phyloP scores from a whole-genome alignment of 768 basidiomycete species.

The Panaeolus cyanescens region DNA sequence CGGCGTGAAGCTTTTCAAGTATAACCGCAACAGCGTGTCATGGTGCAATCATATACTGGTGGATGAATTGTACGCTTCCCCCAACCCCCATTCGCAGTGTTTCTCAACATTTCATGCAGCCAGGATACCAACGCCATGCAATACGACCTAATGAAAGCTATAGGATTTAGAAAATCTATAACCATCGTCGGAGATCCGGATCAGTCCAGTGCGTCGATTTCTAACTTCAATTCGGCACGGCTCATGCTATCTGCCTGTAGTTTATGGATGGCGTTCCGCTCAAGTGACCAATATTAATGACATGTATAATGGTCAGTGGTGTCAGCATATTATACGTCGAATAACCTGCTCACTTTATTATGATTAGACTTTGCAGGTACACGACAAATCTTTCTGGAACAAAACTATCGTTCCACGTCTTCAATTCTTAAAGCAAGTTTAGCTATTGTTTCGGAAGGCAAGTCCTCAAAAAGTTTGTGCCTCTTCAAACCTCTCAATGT shows the following conservation, averaged over 20 bases:
- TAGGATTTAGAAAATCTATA: slow-evolving; percentile 59
- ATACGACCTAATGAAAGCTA: slow-evolving; percentile 74
- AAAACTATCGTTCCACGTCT: slow-evolving; percentile 86
- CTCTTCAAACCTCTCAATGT: neutral
- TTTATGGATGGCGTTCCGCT: slow-evolving; percentile 87
- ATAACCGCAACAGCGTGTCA: slow-evolving; percentile 45
- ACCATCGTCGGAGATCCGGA: slow-evolving; percentile 92
- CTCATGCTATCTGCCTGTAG: slow-evolving; percentile 28
- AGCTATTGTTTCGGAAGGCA: slow-evolving; percentile 84
- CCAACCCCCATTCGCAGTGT: neutral
- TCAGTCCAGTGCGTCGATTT: slow-evolving; percentile 63
- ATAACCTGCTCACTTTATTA: neutral
- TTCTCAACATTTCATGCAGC: slow-evolving; percentile 27
- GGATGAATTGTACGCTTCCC: slow-evolving; percentile 74
- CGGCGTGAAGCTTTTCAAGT: slow-evolving; percentile 65
- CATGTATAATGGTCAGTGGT: slow-evolving; percentile 60
- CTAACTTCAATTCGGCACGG: neutral
- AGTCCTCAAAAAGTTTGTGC: slow-evolving; percentile 6
- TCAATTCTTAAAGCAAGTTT: slow-evolving; percentile 72
- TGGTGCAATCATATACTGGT: slow-evolving; percentile 76
- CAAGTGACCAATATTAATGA: slow-evolving; percentile 73
- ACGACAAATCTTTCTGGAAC: slow-evolving; percentile 72
- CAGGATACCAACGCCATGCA: slow-evolving; percentile 85
- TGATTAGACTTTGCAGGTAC: slow-evolving; percentile 65
- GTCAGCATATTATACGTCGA: neutral